Percentiles rank a stretch among this genome's conserved stretches.
Evolutionary conservation across 208 protist genomes (phyloP).

Genomic region (Crithidia bombi): DNA sequence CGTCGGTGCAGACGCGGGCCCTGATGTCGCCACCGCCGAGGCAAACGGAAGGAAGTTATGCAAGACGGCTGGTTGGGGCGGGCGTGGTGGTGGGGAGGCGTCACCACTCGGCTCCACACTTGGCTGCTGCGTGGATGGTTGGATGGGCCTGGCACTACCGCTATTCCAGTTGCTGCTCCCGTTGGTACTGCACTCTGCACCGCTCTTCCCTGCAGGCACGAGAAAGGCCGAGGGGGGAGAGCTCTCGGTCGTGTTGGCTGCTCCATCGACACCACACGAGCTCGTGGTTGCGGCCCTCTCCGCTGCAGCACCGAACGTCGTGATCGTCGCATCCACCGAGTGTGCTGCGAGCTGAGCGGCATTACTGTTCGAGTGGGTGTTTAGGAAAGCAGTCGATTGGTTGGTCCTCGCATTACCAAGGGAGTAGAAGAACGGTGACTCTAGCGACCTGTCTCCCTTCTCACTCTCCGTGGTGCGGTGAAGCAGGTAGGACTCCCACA

Average conservation of each 20-base stretch:
- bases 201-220: neutral
- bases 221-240: neutral
- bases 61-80: neutral
- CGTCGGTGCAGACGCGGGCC: too few species aligned
- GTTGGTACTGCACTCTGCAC: neutral
- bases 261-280: neutral
- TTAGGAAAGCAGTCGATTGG: neutral
- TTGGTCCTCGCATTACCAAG: neutral
- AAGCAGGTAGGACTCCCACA: constrained; percentile 61
- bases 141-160: neutral
- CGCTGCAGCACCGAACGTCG: neutral
- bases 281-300: neutral
- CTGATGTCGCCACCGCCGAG: neutral
- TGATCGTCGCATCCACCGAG: neutral
- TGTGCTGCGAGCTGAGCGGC: neutral
- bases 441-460: neutral
- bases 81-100: constrained; percentile 7
- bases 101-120: neutral
- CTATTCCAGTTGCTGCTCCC: neutral
- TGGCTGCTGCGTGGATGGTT: neutral
- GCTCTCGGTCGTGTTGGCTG: neutral
- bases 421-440: neutral
- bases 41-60: neutral
- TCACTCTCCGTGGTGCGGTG: constrained; percentile 9
- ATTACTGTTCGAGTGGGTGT: constrained; percentile 2